Percentiles rank a stretch among this genome's conserved stretches.
phyloP scores from a whole-genome alignment of 371 early-diverging fungal species.

The Mortierella sp. region DNA sequence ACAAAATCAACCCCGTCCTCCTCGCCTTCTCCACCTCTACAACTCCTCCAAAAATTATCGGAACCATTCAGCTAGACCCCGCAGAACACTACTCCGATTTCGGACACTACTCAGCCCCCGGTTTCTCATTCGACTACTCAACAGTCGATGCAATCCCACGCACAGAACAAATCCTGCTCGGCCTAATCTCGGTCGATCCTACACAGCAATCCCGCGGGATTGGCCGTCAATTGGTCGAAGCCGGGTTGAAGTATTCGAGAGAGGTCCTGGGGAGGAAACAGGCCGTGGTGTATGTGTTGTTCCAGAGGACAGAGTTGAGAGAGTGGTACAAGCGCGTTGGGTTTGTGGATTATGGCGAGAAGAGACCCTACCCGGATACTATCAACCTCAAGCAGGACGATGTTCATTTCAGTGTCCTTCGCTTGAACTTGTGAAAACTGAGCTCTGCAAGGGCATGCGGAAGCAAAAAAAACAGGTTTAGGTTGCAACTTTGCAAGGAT shows the following conservation, averaged over 20 bases:
- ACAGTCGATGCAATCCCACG: slow-evolving; percentile 5
- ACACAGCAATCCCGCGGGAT: slow-evolving; percentile 63
- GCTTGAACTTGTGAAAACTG: slow-evolving; percentile 12
- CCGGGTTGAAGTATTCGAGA: slow-evolving; percentile 59
- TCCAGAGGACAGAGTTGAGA: slow-evolving; percentile 60
- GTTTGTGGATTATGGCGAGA: slow-evolving; percentile 64
- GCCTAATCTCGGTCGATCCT: slow-evolving; percentile 63
- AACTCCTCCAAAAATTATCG: background rate
- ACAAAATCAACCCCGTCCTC: slow-evolving; percentile 18
- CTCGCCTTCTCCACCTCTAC: slow-evolving; percentile 22
- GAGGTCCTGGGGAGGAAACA: slow-evolving; percentile 45
- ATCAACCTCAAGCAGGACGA: background rate
- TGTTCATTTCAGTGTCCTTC: slow-evolving; percentile 28
- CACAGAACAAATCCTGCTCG: slow-evolving; percentile 34
- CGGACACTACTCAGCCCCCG: slow-evolving; percentile 9
- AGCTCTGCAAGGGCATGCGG: background rate
- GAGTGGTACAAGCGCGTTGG: slow-evolving; percentile 65
- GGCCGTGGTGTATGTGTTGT: slow-evolving; percentile 61
- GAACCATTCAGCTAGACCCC: slow-evolving; percentile 25
- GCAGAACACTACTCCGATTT: slow-evolving; percentile 24
- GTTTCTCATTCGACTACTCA: background rate
- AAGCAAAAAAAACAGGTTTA: background rate
- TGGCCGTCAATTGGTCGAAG: slow-evolving; percentile 61
- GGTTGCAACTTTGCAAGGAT: background rate
- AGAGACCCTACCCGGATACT: slow-evolving; percentile 36